Evolutionary conservation across 495 filamentous ascomycete genomes (phyloP), one percentile per base, ranked within the genome.

Genomic region (Tuber indicum): DNA sequence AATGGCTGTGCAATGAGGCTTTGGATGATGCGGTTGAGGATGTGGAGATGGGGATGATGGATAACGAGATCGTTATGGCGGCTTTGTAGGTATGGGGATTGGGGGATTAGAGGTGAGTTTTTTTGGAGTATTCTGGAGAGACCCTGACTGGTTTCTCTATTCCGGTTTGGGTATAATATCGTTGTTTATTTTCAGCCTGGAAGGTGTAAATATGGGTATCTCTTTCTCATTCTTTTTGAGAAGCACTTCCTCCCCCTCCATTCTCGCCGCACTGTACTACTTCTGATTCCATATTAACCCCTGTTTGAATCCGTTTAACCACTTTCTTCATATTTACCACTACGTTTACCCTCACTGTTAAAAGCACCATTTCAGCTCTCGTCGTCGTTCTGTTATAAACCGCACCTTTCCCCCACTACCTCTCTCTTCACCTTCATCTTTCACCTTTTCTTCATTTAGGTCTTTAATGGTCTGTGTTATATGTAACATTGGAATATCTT

Each of bases 11-110:
- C 6, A 72, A 49, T 26, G 82, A 84, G 49, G 72, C 70, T 42
- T 75, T 75, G 16, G 82, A 80, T 42, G 76, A 75, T 41, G 75
- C 49, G 16, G 76, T 75, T 7, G 81, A 75, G 45, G 82, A 80
- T 72, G 77, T 82, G 21, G 82, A 83, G 74, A 79, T 83, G 81
- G 76, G 75, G 41, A 83, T 83, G 82, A 76, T 62, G 72, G 52
- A 39, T 12, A 81, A 82, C 17, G 80, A 69, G 9, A 74, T 81
- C 19, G 80, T 78, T 36, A 78, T 81, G 71, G 76, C 75, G 7
- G 78, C n/a, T 32, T 66, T 80, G n/a, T 80, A 75, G 45, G 46
- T 41, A 45, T 43, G 36, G 41, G 21, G 76, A n/a, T n/a, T n/a
- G 9, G 36, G 26, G 17, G 46, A 58, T 10, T 23, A 46, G 4